These are phyloP conservation scores for Sugiyamaella valdiviana DNA, from an alignment of 805 yeast species.

Conservation along the genomic window DNA sequence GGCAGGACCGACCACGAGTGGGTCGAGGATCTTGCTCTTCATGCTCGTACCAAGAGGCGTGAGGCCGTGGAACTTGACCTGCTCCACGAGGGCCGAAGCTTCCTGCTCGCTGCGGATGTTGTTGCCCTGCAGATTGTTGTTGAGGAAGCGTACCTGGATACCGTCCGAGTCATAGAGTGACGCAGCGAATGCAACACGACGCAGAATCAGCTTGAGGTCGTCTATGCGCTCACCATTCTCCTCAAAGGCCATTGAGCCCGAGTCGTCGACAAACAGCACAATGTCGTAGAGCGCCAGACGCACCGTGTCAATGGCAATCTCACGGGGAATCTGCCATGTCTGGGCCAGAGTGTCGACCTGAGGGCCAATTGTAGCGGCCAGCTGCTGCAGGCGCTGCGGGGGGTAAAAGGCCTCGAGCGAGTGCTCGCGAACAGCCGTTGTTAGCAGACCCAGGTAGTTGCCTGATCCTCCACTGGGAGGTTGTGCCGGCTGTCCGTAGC, in stretches of 20 bases:
- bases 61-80: conserved; percentile 24
- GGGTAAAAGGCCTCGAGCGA: conserved; percentile 26
- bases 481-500: conserved; percentile 10
- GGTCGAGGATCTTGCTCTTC: conserved; percentile 25
- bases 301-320: conserved; percentile 27
- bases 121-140: conserved; percentile 23
- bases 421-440: conserved; percentile 26
- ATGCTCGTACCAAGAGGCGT: conserved; percentile 28
- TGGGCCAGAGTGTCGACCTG: conserved; percentile 21
- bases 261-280: conserved; percentile 28
- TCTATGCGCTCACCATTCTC: conserved; percentile 31
- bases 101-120: conserved; percentile 23
- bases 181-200: conserved; percentile 27
- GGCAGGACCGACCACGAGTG: conserved; percentile 24
- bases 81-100: conserved; percentile 21
- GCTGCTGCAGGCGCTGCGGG: conserved; percentile 26
- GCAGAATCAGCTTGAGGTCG: conserved; percentile 27
- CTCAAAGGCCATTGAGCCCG: conserved; percentile 32
- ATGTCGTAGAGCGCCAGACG: conserved; percentile 30
- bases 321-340: conserved; percentile 27
- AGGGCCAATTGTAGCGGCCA: conserved; percentile 21
- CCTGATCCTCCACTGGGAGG: conserved; percentile 2
- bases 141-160: conserved; percentile 30
- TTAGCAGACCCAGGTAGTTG: conserved; percentile 18
- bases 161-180: conserved; percentile 29